Base-by-base conservation (phyloP, 768 basidiomycete species). In the Amanita polypyramis region DNA sequence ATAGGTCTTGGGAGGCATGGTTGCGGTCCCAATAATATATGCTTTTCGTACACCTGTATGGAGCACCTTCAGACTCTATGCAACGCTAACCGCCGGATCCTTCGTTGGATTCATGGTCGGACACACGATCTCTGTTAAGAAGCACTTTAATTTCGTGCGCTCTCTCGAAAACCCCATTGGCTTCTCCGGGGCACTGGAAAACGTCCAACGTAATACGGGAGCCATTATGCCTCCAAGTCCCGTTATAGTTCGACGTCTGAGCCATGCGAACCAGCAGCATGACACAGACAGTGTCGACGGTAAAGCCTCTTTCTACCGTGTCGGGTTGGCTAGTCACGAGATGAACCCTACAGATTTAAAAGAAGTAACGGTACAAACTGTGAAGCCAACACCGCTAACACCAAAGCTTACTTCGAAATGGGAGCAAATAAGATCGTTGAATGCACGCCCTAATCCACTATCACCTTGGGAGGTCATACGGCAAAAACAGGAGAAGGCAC, bases 401-500 rank as follows among this genome's bases (percentile, higher is more conserved):
- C 30, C 58, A 39, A 55, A 51, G 55, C 49, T 58, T 43, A 51
- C 50, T 32, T 74, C 63, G 44, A 75, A 68, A 51, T 87, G 85
- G 85, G 80, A 83, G 29, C 73, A 80, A 52, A 79, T 87, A 40
- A 77, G 83, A 46, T 65, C 67, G 37, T 73, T 66, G 27, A 81
- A 81, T 51, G 53, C 59, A 40, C 65, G 64, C 12, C 61, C 66
- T 15, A 65, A 61, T 25, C 50, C 62, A 12, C 68, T 61, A 32
- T 85, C 85, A 15, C 69, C 80, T 3, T 86, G 85, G 85, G 85
- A 86, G 55, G 60, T 64, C 20, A 66, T 87, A 17, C 77, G 85
- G 27, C 79, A 83, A 58, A 68, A 66, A 40, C 70, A 81, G 52
- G 73, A 75, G 58, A 69, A 65, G 51, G 49, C 56, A 7, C 50